These are phyloP conservation scores for Apophysomyces trapeziformis DNA, from an alignment of 371 early-diverging fungal species.

Conservation along the genomic window DNA sequence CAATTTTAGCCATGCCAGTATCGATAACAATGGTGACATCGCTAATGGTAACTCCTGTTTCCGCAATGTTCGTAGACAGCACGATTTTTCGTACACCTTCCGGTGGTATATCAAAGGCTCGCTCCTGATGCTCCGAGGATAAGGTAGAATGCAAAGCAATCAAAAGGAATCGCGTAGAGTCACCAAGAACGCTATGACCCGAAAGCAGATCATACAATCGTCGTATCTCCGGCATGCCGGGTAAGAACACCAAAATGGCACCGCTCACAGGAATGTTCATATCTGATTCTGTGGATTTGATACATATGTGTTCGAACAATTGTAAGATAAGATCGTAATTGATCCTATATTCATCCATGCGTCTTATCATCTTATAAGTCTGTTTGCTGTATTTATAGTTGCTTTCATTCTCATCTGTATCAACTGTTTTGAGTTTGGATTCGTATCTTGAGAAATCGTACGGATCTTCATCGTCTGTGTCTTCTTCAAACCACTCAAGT, in stretches of 20 bases:
- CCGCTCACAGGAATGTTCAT: conserved; percentile 60
- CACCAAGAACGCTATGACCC: conserved; percentile 46
- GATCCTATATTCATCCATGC: conserved; percentile 68
- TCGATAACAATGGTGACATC: conserved; percentile 96
- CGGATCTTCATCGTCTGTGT: conserved; percentile 47
- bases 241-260: conserved; percentile 87
- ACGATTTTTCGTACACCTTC: conserved; percentile 82
- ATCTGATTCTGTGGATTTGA: conserved; percentile 16
- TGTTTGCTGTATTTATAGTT: conserved; percentile 38
- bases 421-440: conserved; percentile 21
- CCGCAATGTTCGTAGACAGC: conserved; percentile 93
- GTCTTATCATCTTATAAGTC: conserved; percentile 53
- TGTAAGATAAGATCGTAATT: conserved; percentile 74
- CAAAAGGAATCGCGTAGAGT: conserved; percentile 54
- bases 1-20: conserved; percentile 85
- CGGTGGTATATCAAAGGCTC: conserved; percentile 68
- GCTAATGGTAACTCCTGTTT: conserved; percentile 95
- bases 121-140: conserved; percentile 70
- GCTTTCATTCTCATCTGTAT: conserved; percentile 29
- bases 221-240: conserved; percentile 86
- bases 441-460: conserved; percentile 35
- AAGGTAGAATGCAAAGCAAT: conserved; percentile 84
- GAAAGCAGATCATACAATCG: conserved; percentile 60
- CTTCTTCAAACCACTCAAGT: conserved; percentile 54
- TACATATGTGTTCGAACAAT: conserved; percentile 66